Conservation (phyloP, 2,329 filamentous ascomycete genomes). For the Madurella mycetomatis region DNA sequence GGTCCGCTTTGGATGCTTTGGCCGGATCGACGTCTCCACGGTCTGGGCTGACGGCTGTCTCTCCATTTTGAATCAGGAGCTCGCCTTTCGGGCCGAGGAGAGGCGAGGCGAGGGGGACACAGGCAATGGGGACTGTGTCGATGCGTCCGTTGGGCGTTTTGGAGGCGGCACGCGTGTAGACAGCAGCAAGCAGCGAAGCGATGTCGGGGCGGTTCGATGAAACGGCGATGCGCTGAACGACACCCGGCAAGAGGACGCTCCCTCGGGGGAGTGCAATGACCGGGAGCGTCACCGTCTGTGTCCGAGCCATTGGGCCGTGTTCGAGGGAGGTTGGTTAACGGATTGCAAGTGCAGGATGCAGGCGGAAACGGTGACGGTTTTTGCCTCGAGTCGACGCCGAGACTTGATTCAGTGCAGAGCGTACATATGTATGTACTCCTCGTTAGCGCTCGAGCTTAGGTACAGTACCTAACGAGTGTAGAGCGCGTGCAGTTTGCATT, state of each 20-base stretch:
- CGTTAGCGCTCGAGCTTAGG: too few relatives aligned
- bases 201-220: constrained; percentile 78
- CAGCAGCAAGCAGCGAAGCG: constrained; percentile 76
- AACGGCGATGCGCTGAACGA: constrained; percentile 79
- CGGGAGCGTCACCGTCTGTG: constrained; percentile 54
- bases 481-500: background rate
- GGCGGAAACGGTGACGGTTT: background rate
- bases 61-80: constrained; percentile 64
- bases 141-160: constrained; percentile 61
- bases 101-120: constrained; percentile 77
- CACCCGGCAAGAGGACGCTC: constrained; percentile 78
- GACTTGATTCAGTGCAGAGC: too few relatives aligned
- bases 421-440: too few relatives aligned
- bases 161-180: constrained; percentile 71
- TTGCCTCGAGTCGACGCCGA: background rate
- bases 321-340: background rate
- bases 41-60: constrained; percentile 44
- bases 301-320: constrained; percentile 27
- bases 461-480: too few relatives aligned
- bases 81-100: constrained; percentile 71
- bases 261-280: constrained; percentile 78
- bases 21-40: constrained; percentile 51
- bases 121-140: constrained; percentile 73
- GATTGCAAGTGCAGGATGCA: too few relatives aligned
- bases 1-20: constrained; percentile 61